Base-by-base conservation (phyloP, 139 green algal genomes). In the Picochlorum costavermella region DNA sequence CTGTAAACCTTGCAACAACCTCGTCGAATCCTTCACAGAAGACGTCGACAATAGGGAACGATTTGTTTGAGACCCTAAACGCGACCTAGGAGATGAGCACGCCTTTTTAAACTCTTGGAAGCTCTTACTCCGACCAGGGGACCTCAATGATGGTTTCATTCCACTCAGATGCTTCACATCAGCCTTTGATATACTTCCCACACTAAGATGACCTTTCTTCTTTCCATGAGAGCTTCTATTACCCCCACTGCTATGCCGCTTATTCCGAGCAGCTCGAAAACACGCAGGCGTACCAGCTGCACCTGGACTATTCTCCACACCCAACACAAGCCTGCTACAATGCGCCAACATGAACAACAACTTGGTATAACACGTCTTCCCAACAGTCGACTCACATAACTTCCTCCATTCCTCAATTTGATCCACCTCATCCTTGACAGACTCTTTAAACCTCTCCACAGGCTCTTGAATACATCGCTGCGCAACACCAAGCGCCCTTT, bases 331-430 rank as follows among this genome's bases (percentile, higher is more conserved):
- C 13, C 84, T 77, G 44, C 71, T 85, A 67, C 83, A 88, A 3
- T 81, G 69, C 9, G 83, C 86, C 1, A 91, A 70, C 58, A 90
- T 90, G 72, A 91, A 90, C 26, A 91, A 73, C 67, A 92, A 67
- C 28, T 80, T 75, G 2, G 83, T 90, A 61, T 80, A 75, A 56
- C 83, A 68, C 4, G 46, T 36, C 50, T 76, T 74, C 37, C 65
- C 56, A 16, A 44, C 55, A 3, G 23, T 29, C 12, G 51, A 20
- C 1, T 30, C 28, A 65, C 69, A 77, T 3, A 16, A 28, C 5
- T 69, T 67, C 12, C 77, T 70, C 57, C 82, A 65, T 49, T 86
- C 76, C 56, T 88, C 84, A 36, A 89, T 70, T 26, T 76, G 60
- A 50, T 89, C 83, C 48, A 91, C 81, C 4, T 84, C 66, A 36